These are phyloP conservation scores for Colletotrichum camelliae DNA, from an alignment of 2,329 filamentous ascomycete species.

Conservation along the genomic window DNA sequence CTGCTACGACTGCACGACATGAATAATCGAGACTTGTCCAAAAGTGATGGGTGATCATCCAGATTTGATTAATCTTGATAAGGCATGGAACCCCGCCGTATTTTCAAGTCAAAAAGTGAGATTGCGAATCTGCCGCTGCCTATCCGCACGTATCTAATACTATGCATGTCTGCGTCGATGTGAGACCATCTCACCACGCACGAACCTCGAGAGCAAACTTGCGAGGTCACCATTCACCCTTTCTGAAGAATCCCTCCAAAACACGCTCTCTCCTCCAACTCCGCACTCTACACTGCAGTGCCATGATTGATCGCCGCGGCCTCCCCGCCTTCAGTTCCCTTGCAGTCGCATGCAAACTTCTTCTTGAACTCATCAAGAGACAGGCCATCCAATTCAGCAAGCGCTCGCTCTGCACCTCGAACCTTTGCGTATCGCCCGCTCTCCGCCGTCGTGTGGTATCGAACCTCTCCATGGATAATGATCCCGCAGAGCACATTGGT, in stretches of 20 bases:
- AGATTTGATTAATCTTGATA: neutral
- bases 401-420: slow-evolving; percentile 64
- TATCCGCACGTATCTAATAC: neutral
- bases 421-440: slow-evolving; percentile 78
- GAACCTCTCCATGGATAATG: slow-evolving; percentile 74
- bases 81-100: neutral
- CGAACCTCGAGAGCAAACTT: neutral
- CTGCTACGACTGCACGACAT: neutral
- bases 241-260: neutral
- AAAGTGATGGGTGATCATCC: neutral
- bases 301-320: neutral
- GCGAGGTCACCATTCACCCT: neutral
- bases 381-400: slow-evolving; percentile 52
- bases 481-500: slow-evolving; percentile 73
- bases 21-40: neutral
- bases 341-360: slow-evolving; percentile 70
- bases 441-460: slow-evolving; percentile 65
- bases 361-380: slow-evolving; percentile 61
- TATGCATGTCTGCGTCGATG: neutral
- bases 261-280: neutral
- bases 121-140: neutral
- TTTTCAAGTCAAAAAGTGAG: neutral
- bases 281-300: neutral
- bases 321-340: slow-evolving; percentile 22
- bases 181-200: neutral